Percentiles rank a stretch among this genome's conserved stretches.
Conservation (phyloP, 805 yeast species). For the Wickerhamomyces xylosicus region DNA sequence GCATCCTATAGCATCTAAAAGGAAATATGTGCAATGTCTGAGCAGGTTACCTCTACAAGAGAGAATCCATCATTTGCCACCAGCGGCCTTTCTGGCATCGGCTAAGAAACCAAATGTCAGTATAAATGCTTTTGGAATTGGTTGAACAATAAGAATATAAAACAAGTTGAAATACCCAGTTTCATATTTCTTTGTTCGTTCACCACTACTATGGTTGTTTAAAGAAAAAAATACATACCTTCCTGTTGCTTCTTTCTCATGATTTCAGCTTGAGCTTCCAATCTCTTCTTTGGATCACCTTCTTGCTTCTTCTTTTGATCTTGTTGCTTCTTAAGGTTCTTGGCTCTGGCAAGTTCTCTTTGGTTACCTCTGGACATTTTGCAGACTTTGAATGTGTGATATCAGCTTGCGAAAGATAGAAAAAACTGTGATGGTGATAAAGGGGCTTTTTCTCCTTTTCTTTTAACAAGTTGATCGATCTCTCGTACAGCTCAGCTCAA, state of each 20-base stretch:
- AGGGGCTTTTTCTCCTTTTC: too few relatives aligned
- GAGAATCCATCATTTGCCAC: not conserved
- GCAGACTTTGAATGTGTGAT: too few relatives aligned
- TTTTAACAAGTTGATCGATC: too few relatives aligned
- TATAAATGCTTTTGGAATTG: too few relatives aligned
- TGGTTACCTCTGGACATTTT: conserved; percentile 96
- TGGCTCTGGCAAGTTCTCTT: conserved; percentile 87
- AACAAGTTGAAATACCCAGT: too few relatives aligned
- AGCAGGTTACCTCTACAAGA: not conserved
- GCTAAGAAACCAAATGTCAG: conserved; percentile 22
- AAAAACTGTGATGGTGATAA: not conserved
- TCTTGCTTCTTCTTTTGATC: conserved; percentile 52
- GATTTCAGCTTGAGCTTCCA: conserved; percentile 84
- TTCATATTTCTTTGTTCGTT: too few relatives aligned
- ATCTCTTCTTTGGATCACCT: conserved; percentile 80
- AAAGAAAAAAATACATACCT: conserved; percentile 57
- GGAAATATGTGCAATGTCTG: not conserved
- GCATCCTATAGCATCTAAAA: too few relatives aligned
- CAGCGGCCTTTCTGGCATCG: conserved; percentile 38
- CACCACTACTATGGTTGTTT: too few relatives aligned
- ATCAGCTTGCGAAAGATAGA: too few relatives aligned
- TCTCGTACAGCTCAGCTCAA: too few relatives aligned
- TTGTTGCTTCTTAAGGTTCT: conserved; percentile 72
- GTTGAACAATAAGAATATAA: too few relatives aligned
- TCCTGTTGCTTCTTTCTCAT: conserved; percentile 82